Conservation (phyloP, 768 basidiomycete genomes). For the Mycena metata region DNA sequence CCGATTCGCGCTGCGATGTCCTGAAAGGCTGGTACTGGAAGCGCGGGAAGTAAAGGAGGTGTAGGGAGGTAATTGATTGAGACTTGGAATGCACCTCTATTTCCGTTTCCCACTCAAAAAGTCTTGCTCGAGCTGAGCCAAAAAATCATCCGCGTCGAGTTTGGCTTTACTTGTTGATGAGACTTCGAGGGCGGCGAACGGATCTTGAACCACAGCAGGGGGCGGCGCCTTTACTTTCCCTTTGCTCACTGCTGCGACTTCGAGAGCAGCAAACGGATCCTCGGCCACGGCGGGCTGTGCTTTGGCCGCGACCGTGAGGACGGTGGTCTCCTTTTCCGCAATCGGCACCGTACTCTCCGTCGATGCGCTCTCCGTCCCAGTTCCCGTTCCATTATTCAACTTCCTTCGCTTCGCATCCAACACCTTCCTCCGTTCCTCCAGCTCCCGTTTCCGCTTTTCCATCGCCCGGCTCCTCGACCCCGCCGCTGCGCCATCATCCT, state of each 20-base stretch:
- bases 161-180: constrained; percentile 43
- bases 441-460: constrained; percentile 81
- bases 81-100: constrained; percentile 58
- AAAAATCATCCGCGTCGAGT: constrained; percentile 71
- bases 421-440: constrained; percentile 74
- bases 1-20: constrained; percentile 63
- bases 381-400: constrained; percentile 41
- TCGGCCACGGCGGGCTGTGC: constrained; percentile 39
- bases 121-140: constrained; percentile 76
- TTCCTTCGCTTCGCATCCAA: constrained; percentile 81
- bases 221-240: constrained; percentile 38
- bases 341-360: constrained; percentile 16
- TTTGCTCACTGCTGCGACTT: constrained; percentile 50
- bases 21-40: constrained; percentile 60
- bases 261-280: constrained; percentile 68
- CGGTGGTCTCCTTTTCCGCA: constrained; percentile 10
- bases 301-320: constrained; percentile 35
- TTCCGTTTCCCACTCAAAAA: constrained; percentile 57
- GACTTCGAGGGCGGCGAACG: constrained; percentile 66
- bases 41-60: constrained; percentile 40
- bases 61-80: constrained; percentile 7
- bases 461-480: constrained; percentile 65
- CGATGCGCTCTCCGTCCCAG: constrained; percentile 24
- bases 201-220: constrained; percentile 49
- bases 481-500: constrained; percentile 49